These are phyloP conservation scores for Schizosaccharomyces pombe DNA, from an alignment of 805 yeast species.

Conservation along the genomic window DNA sequence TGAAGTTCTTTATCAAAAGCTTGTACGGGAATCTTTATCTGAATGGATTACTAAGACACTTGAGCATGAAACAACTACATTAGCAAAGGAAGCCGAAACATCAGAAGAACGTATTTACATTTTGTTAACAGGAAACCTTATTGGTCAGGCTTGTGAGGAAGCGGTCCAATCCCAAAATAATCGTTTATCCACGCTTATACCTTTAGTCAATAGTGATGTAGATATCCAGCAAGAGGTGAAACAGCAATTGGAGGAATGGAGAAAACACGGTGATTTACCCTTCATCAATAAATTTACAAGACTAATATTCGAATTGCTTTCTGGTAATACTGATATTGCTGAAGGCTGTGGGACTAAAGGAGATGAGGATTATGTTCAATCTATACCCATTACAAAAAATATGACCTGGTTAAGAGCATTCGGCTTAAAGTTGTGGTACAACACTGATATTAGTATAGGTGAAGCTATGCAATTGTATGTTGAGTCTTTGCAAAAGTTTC, in stretches of 20 bases:
- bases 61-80: constrained; percentile 16
- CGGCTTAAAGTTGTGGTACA: constrained; percentile 39
- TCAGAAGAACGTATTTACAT: constrained; percentile 16
- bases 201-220: constrained; percentile 52
- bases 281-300: constrained; percentile 31
- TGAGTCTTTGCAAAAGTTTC: constrained; percentile 7
- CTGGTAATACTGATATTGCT: constrained; percentile 19
- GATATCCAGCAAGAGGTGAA: constrained; percentile 32
- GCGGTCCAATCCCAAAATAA: constrained; percentile 40
- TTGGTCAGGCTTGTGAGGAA: constrained; percentile 34
- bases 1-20: constrained; percentile 4
- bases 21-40: constrained; percentile 25
- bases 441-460: neutral
- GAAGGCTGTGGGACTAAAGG: neutral
- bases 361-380: constrained; percentile 8
- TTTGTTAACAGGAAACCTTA: constrained; percentile 24
- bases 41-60: constrained; percentile 34
- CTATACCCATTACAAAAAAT: constrained; percentile 16
- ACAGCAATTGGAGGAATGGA: constrained; percentile 48
- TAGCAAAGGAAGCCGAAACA: constrained; percentile 11
- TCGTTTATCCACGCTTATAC: constrained; percentile 46
- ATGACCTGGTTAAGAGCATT: constrained; percentile 46
- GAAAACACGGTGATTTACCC: constrained; percentile 18
- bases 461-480: neutral
- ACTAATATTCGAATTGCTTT: constrained; percentile 39